A percentile compares a stretch with the other conserved stretches of the same genome.
These are phyloP conservation scores for Melanomma pulvis-pyrius DNA, from an alignment of 495 filamentous ascomycete genomes.

Conservation along the genomic window DNA sequence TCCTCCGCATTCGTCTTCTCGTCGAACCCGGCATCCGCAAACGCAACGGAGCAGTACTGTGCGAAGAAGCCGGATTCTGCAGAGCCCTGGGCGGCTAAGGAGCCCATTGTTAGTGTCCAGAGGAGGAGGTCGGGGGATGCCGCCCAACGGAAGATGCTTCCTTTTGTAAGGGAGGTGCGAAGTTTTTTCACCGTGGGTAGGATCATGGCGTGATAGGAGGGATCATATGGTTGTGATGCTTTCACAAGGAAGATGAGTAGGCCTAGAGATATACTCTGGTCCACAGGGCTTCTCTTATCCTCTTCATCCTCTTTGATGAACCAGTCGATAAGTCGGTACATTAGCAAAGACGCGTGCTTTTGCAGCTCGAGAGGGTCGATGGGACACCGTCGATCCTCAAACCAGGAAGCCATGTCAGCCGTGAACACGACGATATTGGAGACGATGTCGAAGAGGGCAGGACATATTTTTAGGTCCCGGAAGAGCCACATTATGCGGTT, in stretches of 20 bases:
- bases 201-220: constrained; percentile 16
- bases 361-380: constrained; percentile 38
- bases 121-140: constrained; percentile 28
- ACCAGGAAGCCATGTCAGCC: constrained; percentile 24
- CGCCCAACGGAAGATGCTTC: constrained; percentile 21
- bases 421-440: constrained; percentile 21
- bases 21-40: constrained; percentile 24
- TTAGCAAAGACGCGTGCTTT: constrained; percentile 30
- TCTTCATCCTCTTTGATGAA: constrained; percentile 12
- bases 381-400: constrained; percentile 26
- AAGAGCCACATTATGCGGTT: constrained; percentile 18
- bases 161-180: constrained; percentile 10
- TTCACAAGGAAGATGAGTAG: constrained; percentile 27
- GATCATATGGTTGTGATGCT: constrained; percentile 8
- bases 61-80: constrained; percentile 28
- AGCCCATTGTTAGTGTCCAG: constrained; percentile 35
- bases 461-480: constrained; percentile 20
- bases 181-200: constrained; percentile 25
- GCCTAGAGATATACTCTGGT: constrained; percentile 34
- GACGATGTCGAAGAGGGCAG: constrained; percentile 26
- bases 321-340: constrained; percentile 33
- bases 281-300: constrained; percentile 14
- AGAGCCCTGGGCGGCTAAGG: constrained; percentile 28
- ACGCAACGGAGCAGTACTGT: constrained; percentile 22
- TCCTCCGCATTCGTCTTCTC: constrained; percentile 16